These are phyloP conservation scores for Aspergillus panamensis DNA, from an alignment of 495 filamentous ascomycete genomes.

Conservation along the genomic window DNA sequence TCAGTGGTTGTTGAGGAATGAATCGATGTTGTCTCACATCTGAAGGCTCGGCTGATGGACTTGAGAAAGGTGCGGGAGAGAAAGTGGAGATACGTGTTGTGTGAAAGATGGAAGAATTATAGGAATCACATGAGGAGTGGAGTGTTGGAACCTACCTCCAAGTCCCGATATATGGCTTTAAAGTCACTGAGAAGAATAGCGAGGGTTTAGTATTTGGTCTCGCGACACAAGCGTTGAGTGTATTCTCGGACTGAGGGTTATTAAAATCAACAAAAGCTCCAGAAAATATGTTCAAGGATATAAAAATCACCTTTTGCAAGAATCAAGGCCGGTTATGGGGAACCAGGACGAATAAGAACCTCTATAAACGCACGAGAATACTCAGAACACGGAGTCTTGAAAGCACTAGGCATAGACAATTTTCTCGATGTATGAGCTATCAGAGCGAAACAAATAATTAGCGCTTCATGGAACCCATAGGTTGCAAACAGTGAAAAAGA, in stretches of 20 bases:
- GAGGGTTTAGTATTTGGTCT: not conserved
- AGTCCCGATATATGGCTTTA: not conserved
- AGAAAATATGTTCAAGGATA: not conserved
- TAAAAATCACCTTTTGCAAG: not conserved
- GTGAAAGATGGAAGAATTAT: not conserved
- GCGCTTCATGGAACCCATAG: not conserved
- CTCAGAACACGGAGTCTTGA: not conserved
- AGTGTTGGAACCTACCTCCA: not conserved
- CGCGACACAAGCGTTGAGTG: not conserved
- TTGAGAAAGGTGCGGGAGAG: not conserved
- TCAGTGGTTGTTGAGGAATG: not conserved
- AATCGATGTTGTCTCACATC: not conserved
- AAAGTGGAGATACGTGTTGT: not conserved
- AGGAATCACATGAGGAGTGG: not conserved
- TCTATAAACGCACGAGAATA: not conserved
- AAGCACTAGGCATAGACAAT: not conserved
- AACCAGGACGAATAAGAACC: not conserved
- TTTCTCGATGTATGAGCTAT: slow-evolving; percentile 8
- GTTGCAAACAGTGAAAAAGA: not conserved
- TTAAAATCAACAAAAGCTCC: not conserved
- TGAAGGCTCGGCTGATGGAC: not conserved
- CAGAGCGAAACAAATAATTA: not conserved
- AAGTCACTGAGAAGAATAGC: not conserved
- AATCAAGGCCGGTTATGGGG: not conserved
- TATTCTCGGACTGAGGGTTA: not conserved